Conservation (phyloP, 305 asterid genomes). For the Lippia alba region DNA sequence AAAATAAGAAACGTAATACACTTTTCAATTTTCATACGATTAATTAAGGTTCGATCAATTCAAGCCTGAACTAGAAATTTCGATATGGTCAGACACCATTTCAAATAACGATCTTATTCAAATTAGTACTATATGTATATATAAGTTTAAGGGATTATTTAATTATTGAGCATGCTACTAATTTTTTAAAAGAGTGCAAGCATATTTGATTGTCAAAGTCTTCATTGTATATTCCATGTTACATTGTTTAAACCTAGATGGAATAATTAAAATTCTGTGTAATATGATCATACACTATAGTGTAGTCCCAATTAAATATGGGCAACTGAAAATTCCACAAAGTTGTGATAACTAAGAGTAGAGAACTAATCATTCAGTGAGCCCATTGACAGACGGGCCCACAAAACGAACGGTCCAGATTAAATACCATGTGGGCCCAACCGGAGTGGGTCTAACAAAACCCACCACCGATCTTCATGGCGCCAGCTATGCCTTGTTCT, state of each 20-base stretch:
- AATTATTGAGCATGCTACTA: background rate
- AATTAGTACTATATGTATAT: background rate
- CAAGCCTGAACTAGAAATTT: too few species aligned
- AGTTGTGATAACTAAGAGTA: slow-evolving; percentile 34
- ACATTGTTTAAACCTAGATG: background rate
- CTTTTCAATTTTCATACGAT: too few species aligned
- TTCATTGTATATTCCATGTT: background rate
- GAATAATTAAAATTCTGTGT: background rate
- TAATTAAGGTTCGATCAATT: too few species aligned
- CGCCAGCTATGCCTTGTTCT: slow-evolving; percentile 57
- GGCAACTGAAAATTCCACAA: slow-evolving; percentile 37
- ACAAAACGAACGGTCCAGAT: slow-evolving; percentile 56
- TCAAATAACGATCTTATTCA: too few species aligned
- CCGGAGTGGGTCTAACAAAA: slow-evolving; percentile 50
- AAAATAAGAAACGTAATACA: too few species aligned
- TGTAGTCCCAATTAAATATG: background rate
- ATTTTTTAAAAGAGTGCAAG: background rate
- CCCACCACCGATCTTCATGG: slow-evolving; percentile 80
- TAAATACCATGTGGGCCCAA: slow-evolving; percentile 43
- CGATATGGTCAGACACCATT: too few species aligned
- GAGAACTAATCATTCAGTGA: slow-evolving; percentile 64
- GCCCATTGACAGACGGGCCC: slow-evolving; percentile 60
- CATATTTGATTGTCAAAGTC: slow-evolving; percentile 2
- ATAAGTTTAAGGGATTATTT: background rate
- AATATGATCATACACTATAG: background rate